Evolutionary conservation across 805 yeast species (phyloP).

Genomic region (Candida sanyiensis): DNA sequence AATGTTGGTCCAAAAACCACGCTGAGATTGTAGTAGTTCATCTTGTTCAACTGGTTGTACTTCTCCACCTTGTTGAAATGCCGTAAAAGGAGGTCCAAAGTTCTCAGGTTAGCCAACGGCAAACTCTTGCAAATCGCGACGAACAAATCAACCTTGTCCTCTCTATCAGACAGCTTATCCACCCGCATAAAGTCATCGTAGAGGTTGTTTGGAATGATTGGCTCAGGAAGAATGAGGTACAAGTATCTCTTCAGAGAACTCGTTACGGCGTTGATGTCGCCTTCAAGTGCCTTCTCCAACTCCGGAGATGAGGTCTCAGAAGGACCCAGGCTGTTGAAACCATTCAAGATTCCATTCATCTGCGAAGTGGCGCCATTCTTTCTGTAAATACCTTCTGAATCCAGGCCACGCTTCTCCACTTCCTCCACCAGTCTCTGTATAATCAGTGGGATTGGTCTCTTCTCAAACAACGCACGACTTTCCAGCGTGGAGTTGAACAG

Average conservation of each 20-base stretch:
- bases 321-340: conserved; percentile 27
- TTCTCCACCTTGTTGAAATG: conserved; percentile 62
- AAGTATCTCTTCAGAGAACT: conserved; percentile 83
- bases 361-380: conserved; percentile 52
- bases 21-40: conserved; percentile 78
- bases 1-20: conserved; percentile 95
- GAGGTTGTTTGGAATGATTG: conserved; percentile 64
- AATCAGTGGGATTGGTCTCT: conserved; percentile 59
- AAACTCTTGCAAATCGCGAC: conserved; percentile 41
- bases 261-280: conserved; percentile 83
- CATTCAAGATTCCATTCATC: conserved; percentile 30
- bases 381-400: conserved; percentile 82
- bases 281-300: conserved; percentile 33
- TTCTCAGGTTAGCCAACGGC: conserved; percentile 62
- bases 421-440: conserved; percentile 66
- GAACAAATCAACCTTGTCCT: conserved; percentile 35
- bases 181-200: conserved; percentile 65
- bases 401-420: conserved; percentile 73
- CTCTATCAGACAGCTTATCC: conserved; percentile 30
- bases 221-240: conserved; percentile 69
- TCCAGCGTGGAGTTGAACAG: conserved; percentile 46
- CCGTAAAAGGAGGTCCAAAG: conserved; percentile 48
- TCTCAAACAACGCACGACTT: conserved; percentile 57
- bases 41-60: conserved; percentile 55
- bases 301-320: conserved; percentile 31